Conservation (phyloP, 1,284 basidiomycete species). For the Wallemia ichthyophaga region DNA sequence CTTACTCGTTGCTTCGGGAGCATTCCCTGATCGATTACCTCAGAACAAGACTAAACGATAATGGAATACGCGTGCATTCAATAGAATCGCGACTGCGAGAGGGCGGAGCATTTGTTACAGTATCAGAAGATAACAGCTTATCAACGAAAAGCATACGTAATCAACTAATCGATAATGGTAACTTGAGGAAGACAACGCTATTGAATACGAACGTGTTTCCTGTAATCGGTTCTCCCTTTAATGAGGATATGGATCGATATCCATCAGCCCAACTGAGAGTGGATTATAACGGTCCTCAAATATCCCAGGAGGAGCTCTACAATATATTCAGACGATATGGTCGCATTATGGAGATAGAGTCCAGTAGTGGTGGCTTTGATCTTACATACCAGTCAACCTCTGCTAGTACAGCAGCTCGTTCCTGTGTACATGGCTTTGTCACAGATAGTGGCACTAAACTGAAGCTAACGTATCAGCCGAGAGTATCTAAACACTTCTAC, state of each 20-base stretch:
- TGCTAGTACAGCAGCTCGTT: constrained; percentile 25
- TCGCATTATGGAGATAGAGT: constrained; percentile 33
- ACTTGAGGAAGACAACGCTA: not conserved
- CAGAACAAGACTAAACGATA: not conserved
- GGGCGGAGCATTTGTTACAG: not conserved
- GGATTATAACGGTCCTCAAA: constrained; percentile 59
- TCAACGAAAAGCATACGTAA: constrained; percentile 7
- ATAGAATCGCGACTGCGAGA: not conserved
- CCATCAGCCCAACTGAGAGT: constrained; percentile 39
- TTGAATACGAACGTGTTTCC: not conserved
- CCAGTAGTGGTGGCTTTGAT: constrained; percentile 30
- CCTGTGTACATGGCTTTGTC: constrained; percentile 8
- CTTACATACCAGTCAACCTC: constrained; percentile 32
- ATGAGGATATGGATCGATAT: constrained; percentile 52
- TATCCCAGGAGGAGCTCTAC: constrained; percentile 45
- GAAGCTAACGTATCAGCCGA: constrained; percentile 35
- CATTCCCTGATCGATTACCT: not conserved
- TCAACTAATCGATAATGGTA: not conserved
- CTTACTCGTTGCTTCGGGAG: not conserved
- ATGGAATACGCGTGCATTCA: constrained; percentile 4
- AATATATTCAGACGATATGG: constrained; percentile 49
- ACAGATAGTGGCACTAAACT: constrained; percentile 24
- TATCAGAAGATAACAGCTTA: not conserved
- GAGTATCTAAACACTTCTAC: constrained; percentile 43
- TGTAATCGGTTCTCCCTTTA: constrained; percentile 4